phyloP scores from a whole-genome alignment of 2,329 filamentous ascomycete species.

The Pestalotiopsis sp. region DNA sequence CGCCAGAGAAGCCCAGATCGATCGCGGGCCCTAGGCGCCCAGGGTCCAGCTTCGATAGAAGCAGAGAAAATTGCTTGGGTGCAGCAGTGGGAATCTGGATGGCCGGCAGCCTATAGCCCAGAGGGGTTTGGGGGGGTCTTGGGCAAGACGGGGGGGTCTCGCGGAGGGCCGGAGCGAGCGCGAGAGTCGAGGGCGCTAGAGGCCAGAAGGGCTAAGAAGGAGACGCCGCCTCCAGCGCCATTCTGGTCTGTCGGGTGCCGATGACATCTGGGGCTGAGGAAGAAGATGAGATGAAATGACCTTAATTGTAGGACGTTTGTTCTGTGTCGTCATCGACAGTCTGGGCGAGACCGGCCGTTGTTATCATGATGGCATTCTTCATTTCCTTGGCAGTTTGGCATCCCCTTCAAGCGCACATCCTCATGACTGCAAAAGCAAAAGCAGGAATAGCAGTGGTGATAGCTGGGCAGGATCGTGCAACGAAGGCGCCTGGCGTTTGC shows the following conservation, averaged over 20 bases:
- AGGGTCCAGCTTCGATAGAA: conserved; percentile 4
- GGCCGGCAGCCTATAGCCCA: not conserved
- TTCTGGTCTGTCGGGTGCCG: not conserved
- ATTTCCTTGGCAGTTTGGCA: not conserved
- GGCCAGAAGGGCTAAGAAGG: not conserved
- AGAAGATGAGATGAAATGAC: not conserved
- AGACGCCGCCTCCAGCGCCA: not conserved
- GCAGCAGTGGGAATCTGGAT: not conserved
- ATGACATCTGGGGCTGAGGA: not conserved
- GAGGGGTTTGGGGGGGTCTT: not conserved
- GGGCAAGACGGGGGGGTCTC: not conserved
- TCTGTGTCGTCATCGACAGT: not conserved
- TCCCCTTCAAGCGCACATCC: not conserved
- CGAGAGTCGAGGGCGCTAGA: not conserved
- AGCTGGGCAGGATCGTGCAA: not conserved
- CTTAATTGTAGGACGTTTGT: not conserved
- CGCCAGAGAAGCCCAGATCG: not conserved
- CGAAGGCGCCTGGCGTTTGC: not conserved
- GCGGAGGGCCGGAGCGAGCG: not conserved
- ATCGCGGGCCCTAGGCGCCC: not conserved
- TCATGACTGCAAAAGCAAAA: too few species aligned
- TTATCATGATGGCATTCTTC: not conserved
- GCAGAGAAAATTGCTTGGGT: not conserved
- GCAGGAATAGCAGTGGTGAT: not conserved
- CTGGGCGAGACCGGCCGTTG: not conserved